Evolutionary conservation across 441 rosid species (phyloP), one percentile per base, ranked within the genome.

Genomic region (Breynia disticha): DNA sequence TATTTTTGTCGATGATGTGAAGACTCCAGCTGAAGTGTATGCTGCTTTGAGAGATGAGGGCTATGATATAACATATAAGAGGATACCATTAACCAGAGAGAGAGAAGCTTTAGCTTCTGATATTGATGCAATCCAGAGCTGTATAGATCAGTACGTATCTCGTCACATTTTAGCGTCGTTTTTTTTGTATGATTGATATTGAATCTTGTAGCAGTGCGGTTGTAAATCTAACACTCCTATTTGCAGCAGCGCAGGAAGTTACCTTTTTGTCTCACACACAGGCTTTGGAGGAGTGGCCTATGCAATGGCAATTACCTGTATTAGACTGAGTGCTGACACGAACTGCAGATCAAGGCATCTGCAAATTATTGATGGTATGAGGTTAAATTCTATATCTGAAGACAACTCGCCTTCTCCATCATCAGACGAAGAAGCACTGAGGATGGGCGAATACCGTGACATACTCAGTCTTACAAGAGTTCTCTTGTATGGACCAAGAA

Each of bases 371-470:
- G 55, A 55, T 57, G 68, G 72, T 56, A 44, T 66, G 46, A 63
- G 65, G 21, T 65, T 67, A 19, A 19, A 62, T 57, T 57, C 71
- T 41, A 62, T 66, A 55, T 50, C 63, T 39, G 87, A 75, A 59
- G 80, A 61, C 57, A 65, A 68, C 72, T 69, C 72, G 18, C 71
- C 82, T 46, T 68, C 72, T 62, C 69, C 66, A 69, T 71, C 75
- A 48, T 78, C 87, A 59, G 84, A 89, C 61, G 93, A 86, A 68
- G 91, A 80, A 72, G 79, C 94, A 16, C 72, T 71, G 43, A 79
- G 72, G 72, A 83, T 90, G 97, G 97, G 95, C 35, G 99, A 94
- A 57, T 90, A 94, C 59, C 85, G 97, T 18, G 95, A 87, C 86
- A 90, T 90, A 74, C 82, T 94, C 54, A 90, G 80, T 70, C 97